Evolutionary conservation across 768 basidiomycete species (phyloP), one percentile per base, ranked within the genome.

Genomic region (Roridomyces roridus): DNA sequence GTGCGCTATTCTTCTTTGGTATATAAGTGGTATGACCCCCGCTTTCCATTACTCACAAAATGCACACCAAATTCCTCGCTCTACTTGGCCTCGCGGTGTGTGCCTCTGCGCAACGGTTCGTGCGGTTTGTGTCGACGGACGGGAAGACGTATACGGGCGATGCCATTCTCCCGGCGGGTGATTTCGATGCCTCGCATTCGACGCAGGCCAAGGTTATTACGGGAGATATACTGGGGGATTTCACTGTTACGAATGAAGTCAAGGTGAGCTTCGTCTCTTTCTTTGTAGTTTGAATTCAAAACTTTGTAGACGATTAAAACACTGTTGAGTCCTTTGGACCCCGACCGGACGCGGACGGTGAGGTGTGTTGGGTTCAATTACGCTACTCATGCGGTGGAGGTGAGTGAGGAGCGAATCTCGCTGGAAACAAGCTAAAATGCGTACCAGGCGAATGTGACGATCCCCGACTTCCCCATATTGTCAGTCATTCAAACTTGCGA

Each of bases 121-220:
- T 76, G 55, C 72, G 75, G n/a, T 76, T 76, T 67, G 68, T 75
- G 34, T 70, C 75, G 14, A 71, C 69, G 12, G 74, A 76, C 52
- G 68, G 68, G 45, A 67, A 71, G 40, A 68, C 67, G 57, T 76
- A 76, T 55, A 72, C 69, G 40, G 75, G 75, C n/a, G 75, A 76
- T 54, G 75, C 73, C 15, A 74, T 76, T 29, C 65, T 76, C 17
- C 70, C 71, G 0, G n/a, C 64, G 9, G 61, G 60, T 14, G 65
- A 67, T 15, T 64, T 64, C 5, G 74, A 76, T 57, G 73, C 75
- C 2, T 60, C 75, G 21, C 65, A 71, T 50, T 74, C 70, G 57
- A 74, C 57, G 26, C 57, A 62, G 24, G 75, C 75, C 5, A 63
- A 63, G 17, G 67, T 75, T 15, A 73, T 76, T 49, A 62, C 65